These are phyloP conservation scores for Lactarius tabidus DNA, from an alignment of 768 basidiomycete species.

Conservation along the genomic window DNA sequence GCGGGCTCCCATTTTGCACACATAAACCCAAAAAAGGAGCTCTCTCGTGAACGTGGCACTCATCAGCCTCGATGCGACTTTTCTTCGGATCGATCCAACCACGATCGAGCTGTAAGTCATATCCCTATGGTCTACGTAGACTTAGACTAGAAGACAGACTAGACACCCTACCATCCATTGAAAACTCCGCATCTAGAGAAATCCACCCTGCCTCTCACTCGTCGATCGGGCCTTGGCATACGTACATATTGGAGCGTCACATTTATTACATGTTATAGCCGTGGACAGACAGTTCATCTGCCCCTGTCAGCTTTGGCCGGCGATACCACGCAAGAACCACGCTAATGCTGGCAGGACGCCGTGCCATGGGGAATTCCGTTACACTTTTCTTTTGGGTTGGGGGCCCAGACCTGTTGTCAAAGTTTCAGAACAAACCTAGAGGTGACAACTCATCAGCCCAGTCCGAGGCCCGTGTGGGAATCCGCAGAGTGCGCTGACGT, in stretches of 20 bases:
- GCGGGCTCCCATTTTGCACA: slow-evolving; percentile 18
- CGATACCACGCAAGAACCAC: neutral
- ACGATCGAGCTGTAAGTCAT: slow-evolving; percentile 14
- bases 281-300: neutral
- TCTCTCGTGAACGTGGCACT: slow-evolving; percentile 17
- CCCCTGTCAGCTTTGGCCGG: neutral
- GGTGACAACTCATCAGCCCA: neutral
- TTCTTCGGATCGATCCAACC: slow-evolving; percentile 17
- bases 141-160: neutral
- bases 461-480: neutral
- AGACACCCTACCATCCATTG: neutral
- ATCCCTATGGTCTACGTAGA: neutral
- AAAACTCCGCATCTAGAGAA: neutral
- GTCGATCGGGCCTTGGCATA: neutral
- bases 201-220: neutral
- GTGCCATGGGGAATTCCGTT: neutral
- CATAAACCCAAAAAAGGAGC: slow-evolving; percentile 20
- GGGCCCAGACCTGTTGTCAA: neutral
- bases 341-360: neutral
- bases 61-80: slow-evolving; percentile 7
- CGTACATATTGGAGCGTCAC: neutral
- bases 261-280: neutral
- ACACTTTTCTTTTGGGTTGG: neutral
- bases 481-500: neutral
- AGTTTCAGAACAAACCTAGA: slow-evolving; percentile 9